These are phyloP conservation scores for Apiotrichum gamsii DNA, from an alignment of 1,284 basidiomycete genomes.

Conservation along the genomic window DNA sequence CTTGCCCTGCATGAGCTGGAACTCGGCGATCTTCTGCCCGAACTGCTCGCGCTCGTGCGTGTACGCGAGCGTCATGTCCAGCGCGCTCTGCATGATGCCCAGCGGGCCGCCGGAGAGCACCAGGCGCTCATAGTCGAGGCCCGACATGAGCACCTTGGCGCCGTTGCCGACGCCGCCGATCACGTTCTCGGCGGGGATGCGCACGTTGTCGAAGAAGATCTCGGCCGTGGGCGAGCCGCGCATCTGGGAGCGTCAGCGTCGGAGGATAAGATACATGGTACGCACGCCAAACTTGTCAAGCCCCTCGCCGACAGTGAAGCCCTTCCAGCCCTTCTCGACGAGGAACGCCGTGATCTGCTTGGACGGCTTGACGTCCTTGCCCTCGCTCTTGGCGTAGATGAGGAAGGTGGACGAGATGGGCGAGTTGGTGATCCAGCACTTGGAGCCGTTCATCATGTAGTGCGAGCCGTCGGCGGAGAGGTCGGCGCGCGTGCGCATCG, in stretches of 20 bases:
- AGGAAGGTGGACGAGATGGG: constrained; percentile 82
- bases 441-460: constrained; percentile 78
- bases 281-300: constrained; percentile 79
- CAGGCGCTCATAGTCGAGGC: constrained; percentile 83
- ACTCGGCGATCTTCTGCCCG: constrained; percentile 75
- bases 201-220: constrained; percentile 84
- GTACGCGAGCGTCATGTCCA: constrained; percentile 81
- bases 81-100: constrained; percentile 90
- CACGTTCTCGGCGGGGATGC: constrained; percentile 80
- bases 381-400: constrained; percentile 85
- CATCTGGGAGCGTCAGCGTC: constrained; percentile 53
- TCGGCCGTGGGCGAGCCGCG: constrained; percentile 91
- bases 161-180: constrained; percentile 74
- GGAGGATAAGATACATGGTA: not conserved
- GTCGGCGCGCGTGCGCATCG: constrained; percentile 76
- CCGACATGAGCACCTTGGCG: constrained; percentile 85
- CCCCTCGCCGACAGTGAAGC: constrained; percentile 84
- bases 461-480: constrained; percentile 59
- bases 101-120: constrained; percentile 81
- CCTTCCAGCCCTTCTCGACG: constrained; percentile 69
- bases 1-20: constrained; percentile 91
- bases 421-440: constrained; percentile 97
- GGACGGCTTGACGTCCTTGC: constrained; percentile 58
- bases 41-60: constrained; percentile 89
- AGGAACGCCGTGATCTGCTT: constrained; percentile 93